Base-by-base conservation (phyloP, 2,329 filamentous ascomycete species). In the Juglanconis sp. region DNA sequence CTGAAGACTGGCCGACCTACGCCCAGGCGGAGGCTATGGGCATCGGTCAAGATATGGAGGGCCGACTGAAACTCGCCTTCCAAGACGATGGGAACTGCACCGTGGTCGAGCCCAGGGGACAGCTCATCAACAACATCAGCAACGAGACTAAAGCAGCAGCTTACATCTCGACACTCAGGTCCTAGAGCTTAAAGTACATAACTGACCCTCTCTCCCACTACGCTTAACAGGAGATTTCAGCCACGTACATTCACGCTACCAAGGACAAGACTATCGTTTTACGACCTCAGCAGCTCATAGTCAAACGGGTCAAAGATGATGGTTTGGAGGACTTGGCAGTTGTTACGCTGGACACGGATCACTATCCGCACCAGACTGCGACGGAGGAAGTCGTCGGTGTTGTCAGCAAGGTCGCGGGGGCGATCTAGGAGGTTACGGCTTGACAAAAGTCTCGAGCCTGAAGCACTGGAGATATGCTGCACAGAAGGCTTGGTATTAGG, bases 331-430 rank as follows among this genome's bases (percentile, higher is more conserved):
- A 57, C 24, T 57, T 62, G 11, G 17, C 42, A 7, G 32, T 49
- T n/a, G 8, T 47, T n/a, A 42, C 5, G 34, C 36, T 64, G 31
- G 54, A 60, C 13, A 60, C 57, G 24, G 60, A 55, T 13, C 60
- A 64, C 40, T 50, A 36, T 13, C 60, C 62, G 4, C 46, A 56
- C 24, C n/a, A 57, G 50, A 56, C 59, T 5, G 36, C 40, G 13
- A 56, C 60, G 34, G 50, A 56, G 24, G 60, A 56, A 35, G 34
- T 64, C 24, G 62, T 62, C 15, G 42, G 24, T 2, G 32, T 56
- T 48, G 36, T 64, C 44, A 56, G 55, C 51, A 66, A 65, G 53
- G 65, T 24, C 24, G 24, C 24, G 24, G 24, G 2, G 24, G 24
- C 24, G 24, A 24, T 24, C 24, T 24, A 24, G 24, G 24, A 24